Conservation (phyloP, 495 filamentous ascomycete genomes). For the Aspergillus incahuasiensis region DNA sequence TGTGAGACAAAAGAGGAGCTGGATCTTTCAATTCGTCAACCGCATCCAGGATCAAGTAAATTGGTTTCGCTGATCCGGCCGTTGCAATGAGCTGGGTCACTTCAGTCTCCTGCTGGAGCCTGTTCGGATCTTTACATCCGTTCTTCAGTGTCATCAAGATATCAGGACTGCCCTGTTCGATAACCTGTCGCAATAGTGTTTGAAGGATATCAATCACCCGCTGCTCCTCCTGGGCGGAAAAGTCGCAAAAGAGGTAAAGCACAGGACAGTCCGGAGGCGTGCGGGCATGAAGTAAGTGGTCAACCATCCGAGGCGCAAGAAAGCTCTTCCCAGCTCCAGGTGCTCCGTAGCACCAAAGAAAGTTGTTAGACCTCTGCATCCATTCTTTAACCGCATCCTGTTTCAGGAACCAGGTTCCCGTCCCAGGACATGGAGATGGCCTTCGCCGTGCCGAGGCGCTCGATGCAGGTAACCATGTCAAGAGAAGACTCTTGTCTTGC, state of each 20-base stretch:
- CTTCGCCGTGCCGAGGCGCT: neutral
- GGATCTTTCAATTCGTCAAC: conserved; percentile 5
- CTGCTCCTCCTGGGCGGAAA: conserved; percentile 12
- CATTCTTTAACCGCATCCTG: neutral
- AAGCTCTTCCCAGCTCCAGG: conserved; percentile 7
- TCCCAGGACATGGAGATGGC: neutral
- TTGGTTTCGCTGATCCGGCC: neutral
- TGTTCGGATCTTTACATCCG: neutral
- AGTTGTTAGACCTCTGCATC: neutral
- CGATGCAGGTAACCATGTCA: neutral
- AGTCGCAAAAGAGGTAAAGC: conserved; percentile 17
- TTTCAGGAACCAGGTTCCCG: neutral
- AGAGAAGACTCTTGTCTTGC: neutral
- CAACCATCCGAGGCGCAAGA: neutral
- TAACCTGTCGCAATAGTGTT: conserved; percentile 2
- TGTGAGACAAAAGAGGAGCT: neutral
- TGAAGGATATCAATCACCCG: conserved; percentile 8
- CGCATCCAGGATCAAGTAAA: conserved; percentile 10
- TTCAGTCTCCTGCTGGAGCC: neutral
- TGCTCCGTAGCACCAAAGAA: neutral
- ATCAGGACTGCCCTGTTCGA: neutral
- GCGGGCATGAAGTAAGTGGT: neutral
- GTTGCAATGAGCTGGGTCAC: neutral
- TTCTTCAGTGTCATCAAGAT: neutral
- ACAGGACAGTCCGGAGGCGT: neutral